A percentile compares a stretch with the other conserved stretches of the same genome.
phyloP scores from a whole-genome alignment of 441 rosid species.

The Adansonia grandidieri region DNA sequence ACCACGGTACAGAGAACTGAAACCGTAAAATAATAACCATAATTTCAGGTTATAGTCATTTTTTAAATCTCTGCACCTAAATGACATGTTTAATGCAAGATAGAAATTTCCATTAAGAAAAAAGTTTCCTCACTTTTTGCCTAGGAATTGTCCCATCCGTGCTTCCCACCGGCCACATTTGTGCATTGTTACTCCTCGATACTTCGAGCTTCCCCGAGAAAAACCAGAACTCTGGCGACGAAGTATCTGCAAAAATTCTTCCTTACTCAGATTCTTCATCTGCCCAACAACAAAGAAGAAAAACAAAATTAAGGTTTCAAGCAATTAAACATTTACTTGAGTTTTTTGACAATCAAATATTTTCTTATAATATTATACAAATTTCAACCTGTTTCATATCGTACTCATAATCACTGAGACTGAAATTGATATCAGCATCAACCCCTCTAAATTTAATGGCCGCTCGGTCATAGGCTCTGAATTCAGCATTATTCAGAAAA shows the following conservation, averaged over 20 bases:
- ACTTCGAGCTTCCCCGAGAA: constrained; percentile 84
- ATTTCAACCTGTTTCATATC: constrained; percentile 77
- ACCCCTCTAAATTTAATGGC: constrained; percentile 91
- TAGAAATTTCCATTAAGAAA: constrained; percentile 21
- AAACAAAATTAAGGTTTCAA: background rate
- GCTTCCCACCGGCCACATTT: constrained; percentile 97
- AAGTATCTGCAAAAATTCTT: constrained; percentile 88
- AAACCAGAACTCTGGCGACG: constrained; percentile 94
- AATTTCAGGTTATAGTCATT: too few relatives aligned
- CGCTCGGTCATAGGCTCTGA: constrained; percentile 92
- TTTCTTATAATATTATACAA: background rate
- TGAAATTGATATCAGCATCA: constrained; percentile 89
- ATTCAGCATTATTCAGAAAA: background rate
- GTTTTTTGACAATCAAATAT: background rate
- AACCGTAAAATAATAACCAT: too few relatives aligned
- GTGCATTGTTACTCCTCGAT: constrained; percentile 84
- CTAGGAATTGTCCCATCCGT: constrained; percentile 93
- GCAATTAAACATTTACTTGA: background rate
- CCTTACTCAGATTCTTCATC: constrained; percentile 77
- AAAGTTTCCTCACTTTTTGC: constrained; percentile 77
- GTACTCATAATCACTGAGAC: constrained; percentile 72
- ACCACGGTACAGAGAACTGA: constrained; percentile 27
- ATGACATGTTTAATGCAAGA: constrained; percentile 11
- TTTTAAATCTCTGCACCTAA: background rate
- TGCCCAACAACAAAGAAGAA: constrained; percentile 27